phyloP scores from a whole-genome alignment of 371 early-diverging fungal genomes.

The Batkoa obscura region DNA sequence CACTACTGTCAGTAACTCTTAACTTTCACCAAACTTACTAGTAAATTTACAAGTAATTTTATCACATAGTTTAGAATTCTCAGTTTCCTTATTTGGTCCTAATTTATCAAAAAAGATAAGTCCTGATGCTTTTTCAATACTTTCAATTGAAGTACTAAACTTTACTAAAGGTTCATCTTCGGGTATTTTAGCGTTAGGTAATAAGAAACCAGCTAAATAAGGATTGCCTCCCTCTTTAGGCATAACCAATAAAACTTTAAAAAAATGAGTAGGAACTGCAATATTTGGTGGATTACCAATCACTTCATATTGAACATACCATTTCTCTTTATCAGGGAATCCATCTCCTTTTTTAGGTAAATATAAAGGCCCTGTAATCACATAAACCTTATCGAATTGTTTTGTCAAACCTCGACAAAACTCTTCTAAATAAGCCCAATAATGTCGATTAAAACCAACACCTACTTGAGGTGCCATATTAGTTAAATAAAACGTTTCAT shows the following conservation, averaged over 20 bases:
- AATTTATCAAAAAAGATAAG: conserved; percentile 51
- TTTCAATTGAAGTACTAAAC: conserved; percentile 57
- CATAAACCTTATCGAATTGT: conserved; percentile 47
- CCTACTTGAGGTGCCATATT: conserved; percentile 74
- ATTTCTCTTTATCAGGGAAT: conserved; percentile 46
- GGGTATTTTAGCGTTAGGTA: conserved; percentile 64
- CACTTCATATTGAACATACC: conserved; percentile 70
- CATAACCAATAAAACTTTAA: conserved; percentile 55
- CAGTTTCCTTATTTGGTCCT: conserved; percentile 16
- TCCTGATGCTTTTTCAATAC: conserved; percentile 57
- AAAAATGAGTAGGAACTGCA: conserved; percentile 87
- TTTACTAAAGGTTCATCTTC: conserved; percentile 37
- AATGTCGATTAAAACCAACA: conserved; percentile 61
- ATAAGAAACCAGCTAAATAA: conserved; percentile 52
- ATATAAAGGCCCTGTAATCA: conserved; percentile 63
- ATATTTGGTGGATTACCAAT: conserved; percentile 74
- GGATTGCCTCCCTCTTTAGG: conserved; percentile 14
- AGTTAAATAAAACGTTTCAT: conserved; percentile 56
- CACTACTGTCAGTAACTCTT: too few species aligned
- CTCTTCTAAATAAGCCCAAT: conserved; percentile 63
- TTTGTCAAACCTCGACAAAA: conserved; percentile 46
- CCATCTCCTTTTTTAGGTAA: conserved; percentile 44
- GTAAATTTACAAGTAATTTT: too few species aligned
- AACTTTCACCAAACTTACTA: too few species aligned
- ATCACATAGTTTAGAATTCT: too few species aligned